Conservation (phyloP, 495 filamentous ascomycete genomes). For the Trichoderma erinaceum region DNA sequence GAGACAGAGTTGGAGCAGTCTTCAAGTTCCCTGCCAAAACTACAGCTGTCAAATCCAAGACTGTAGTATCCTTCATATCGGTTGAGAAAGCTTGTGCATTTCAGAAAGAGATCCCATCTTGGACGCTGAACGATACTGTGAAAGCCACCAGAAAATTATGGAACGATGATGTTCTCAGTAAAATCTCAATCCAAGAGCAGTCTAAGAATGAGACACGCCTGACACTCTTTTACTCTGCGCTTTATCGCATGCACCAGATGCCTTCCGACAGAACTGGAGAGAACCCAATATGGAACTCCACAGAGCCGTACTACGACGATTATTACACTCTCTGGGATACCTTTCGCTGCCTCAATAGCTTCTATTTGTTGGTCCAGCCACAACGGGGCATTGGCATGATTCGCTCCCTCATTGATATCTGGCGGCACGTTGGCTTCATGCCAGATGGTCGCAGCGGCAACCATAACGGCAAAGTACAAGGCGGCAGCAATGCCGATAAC, state of each 20-base stretch:
- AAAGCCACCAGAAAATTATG: constrained; percentile 44
- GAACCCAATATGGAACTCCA: constrained; percentile 60
- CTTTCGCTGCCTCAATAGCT: constrained; percentile 52
- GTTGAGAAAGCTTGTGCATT: constrained; percentile 53
- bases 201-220: constrained; percentile 43
- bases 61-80: constrained; percentile 68
- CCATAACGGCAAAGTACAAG: constrained; percentile 65
- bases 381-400: constrained; percentile 57
- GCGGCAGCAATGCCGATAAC: constrained; percentile 68
- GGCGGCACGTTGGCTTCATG: constrained; percentile 58
- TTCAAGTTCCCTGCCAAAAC: constrained; percentile 34
- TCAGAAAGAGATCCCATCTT: constrained; percentile 50
- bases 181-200: constrained; percentile 53
- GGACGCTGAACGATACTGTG: constrained; percentile 41
- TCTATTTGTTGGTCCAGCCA: constrained; percentile 62
- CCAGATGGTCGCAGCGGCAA: constrained; percentile 61
- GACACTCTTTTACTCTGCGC: constrained; percentile 53
- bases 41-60: constrained; percentile 49
- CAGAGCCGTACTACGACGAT: constrained; percentile 60
- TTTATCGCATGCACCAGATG: constrained; percentile 67
- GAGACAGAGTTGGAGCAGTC: constrained; percentile 35
- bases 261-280: constrained; percentile 68
- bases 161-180: constrained; percentile 57
- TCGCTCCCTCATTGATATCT: constrained; percentile 66
- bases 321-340: constrained; percentile 53